Base-by-base conservation (phyloP, 768 basidiomycete species). In the Flagelloscypha sp. region DNA sequence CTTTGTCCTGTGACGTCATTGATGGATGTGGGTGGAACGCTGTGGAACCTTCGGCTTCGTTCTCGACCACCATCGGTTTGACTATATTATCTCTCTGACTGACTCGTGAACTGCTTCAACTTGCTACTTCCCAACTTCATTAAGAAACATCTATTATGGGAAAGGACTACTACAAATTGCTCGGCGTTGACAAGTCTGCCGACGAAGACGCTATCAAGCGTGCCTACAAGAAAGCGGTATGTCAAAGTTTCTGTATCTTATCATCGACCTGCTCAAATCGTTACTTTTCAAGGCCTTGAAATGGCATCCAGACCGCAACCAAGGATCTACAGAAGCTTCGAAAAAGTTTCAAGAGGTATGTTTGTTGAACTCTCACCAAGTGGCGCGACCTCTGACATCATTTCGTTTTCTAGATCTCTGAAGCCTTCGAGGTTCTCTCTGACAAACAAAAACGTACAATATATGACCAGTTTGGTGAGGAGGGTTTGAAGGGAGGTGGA, bases 391-490 rank as follows among this genome's bases (percentile, higher is more conserved):
- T n/a, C n/a, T n/a, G n/a, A n/a, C n/a, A n/a, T n/a, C 32, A 24
- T 30, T 35, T 18, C 18, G 5, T 3, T 17, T 12, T n/a, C 12
- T 4, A 94, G 84, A 74, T 97, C 30, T 86, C 86, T 21, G 94
- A 97, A 64, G 93, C 90, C 1, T 98, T 94, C 49, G 94, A 98
- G 54, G 92, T 94, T 19, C 76, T 98, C 37, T 85, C 73, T 33
- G 90, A 95, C 59, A 76, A 76, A 56, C 68, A 88, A 53, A 90
- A 89, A 50, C 81, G 87, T 16, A 61, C 84, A 0, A 53, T 89
- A 6, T 97, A 92, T 45, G 93, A 95, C 57, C 88, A 95, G 47
- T 81, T 92, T 37, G 94, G 94, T 23, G 92, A 95, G 55, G 93
- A 95, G 38, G 93, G 94, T 2, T 70, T 97, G 46, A 97, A 97